phyloP scores from a whole-genome alignment of 2,329 filamentous ascomycete species.

The Periconia digitata region DNA sequence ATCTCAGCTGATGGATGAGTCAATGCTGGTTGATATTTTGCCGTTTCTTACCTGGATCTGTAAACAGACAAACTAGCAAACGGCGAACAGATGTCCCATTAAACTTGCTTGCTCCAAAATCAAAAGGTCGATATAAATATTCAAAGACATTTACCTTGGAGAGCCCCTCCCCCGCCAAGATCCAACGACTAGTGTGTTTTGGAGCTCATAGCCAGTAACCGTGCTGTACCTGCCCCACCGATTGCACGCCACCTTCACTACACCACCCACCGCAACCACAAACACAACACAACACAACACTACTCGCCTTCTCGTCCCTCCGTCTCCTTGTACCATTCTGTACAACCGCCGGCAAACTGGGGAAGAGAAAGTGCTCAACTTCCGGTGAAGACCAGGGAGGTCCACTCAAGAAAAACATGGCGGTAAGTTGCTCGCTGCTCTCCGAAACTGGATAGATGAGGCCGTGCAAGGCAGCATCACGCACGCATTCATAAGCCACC shows the following conservation, averaged over 20 bases:
- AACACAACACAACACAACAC: no score
- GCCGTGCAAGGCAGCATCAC: constrained; percentile 8
- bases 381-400: constrained; percentile 40
- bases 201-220: constrained; percentile 3
- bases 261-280: no score
- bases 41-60: no score
- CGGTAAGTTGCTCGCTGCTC: constrained; percentile 31
- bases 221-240: constrained; percentile 3
- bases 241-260: background rate
- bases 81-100: no score
- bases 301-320: constrained; percentile 4
- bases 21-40: no score
- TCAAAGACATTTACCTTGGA: no score
- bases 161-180: no score
- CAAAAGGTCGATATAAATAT: no score
- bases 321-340: constrained; percentile 8
- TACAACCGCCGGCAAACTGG: constrained; percentile 43
- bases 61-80: no score
- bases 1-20: no score
- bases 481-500: constrained; percentile 7
- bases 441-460: constrained; percentile 1
- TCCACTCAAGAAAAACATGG: constrained; percentile 45
- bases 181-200: constrained; percentile 10
- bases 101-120: no score
- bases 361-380: constrained; percentile 42